These are phyloP conservation scores for Trapa incisa DNA, from an alignment of 345 rosid species.

Conservation along the genomic window DNA sequence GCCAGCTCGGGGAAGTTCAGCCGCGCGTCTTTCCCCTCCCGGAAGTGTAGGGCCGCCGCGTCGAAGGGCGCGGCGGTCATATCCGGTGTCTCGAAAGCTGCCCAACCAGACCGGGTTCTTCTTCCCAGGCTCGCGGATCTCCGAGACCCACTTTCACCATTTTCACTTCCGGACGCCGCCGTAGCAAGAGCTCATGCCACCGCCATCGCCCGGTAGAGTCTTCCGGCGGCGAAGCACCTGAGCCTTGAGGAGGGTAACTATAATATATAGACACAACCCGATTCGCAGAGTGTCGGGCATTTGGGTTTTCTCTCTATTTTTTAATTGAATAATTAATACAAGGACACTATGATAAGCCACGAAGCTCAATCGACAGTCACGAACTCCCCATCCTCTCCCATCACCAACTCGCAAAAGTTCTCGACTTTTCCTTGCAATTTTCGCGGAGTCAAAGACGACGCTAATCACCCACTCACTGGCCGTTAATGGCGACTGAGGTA, in stretches of 20 bases:
- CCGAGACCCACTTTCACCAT: conserved; percentile 98
- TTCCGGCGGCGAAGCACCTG: too few species aligned
- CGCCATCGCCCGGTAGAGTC: background rate
- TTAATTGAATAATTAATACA: too few species aligned
- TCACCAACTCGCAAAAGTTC: background rate
- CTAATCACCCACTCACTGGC: background rate
- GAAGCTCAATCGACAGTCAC: too few species aligned
- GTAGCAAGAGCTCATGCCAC: conserved; percentile 30
- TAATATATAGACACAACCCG: too few species aligned
- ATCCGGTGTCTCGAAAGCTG: conserved; percentile 61
- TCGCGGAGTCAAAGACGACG: background rate
- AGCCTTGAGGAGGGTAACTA: too few species aligned
- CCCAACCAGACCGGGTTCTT: conserved; percentile 93
- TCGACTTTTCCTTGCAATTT: background rate
- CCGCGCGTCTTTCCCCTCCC: conserved; percentile 57
- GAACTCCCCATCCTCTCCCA: too few species aligned
- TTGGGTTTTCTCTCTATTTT: too few species aligned
- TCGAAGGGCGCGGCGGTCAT: conserved; percentile 97
- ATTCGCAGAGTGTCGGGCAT: too few species aligned
- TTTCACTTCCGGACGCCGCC: conserved; percentile 86
- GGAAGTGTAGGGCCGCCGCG: conserved; percentile 66
- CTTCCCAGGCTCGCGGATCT: conserved; percentile 78
- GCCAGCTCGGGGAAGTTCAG: conserved; percentile 71
- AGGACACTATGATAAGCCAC: too few species aligned
- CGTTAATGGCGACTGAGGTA: conserved; percentile 1